These are phyloP conservation scores for Rhodotorula graminis DNA, from an alignment of 768 basidiomycete species.

Conservation along the genomic window DNA sequence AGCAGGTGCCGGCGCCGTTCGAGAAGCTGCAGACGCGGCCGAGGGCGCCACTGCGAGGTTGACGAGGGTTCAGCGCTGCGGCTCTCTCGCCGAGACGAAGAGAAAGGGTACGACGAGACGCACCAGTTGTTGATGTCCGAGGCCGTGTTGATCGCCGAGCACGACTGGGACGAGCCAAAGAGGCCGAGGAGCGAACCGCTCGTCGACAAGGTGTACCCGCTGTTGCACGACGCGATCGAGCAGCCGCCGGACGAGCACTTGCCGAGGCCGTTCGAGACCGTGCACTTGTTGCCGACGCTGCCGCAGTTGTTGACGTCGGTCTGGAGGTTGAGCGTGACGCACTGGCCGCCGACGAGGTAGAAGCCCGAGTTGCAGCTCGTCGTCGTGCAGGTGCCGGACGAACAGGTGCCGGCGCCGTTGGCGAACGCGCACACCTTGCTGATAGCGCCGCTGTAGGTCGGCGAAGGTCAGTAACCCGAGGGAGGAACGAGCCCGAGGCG, in stretches of 20 bases:
- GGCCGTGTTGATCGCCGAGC: not conserved
- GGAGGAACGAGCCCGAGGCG: too few species aligned
- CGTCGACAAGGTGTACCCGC: conserved; percentile 3
- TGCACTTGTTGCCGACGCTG: conserved; percentile 7
- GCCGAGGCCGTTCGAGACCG: conserved; percentile 5
- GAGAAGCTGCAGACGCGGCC: conserved; percentile 10
- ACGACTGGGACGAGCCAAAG: not conserved
- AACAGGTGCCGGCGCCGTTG: conserved; percentile 20
- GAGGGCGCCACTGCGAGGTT: not conserved
- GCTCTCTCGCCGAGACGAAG: too few species aligned
- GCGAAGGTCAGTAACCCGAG: not conserved
- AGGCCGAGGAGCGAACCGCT: not conserved
- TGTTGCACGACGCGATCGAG: not conserved
- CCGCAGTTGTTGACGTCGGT: conserved; percentile 14
- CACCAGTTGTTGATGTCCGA: conserved; percentile 4
- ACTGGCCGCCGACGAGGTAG: conserved; percentile 26
- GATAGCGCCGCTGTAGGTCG: conserved; percentile 11
- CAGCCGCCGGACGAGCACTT: not conserved
- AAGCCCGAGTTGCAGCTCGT: conserved; percentile 20
- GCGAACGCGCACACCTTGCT: conserved; percentile 18
- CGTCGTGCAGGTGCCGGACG: conserved; percentile 17
- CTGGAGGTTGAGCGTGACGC: conserved; percentile 21
- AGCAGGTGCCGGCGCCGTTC: conserved; percentile 9
- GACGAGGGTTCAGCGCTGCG: too few species aligned
- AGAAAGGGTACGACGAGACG: too few species aligned